phyloP scores from a whole-genome alignment of 2,329 filamentous ascomycete genomes.

The Hirsutella thompsonii region DNA sequence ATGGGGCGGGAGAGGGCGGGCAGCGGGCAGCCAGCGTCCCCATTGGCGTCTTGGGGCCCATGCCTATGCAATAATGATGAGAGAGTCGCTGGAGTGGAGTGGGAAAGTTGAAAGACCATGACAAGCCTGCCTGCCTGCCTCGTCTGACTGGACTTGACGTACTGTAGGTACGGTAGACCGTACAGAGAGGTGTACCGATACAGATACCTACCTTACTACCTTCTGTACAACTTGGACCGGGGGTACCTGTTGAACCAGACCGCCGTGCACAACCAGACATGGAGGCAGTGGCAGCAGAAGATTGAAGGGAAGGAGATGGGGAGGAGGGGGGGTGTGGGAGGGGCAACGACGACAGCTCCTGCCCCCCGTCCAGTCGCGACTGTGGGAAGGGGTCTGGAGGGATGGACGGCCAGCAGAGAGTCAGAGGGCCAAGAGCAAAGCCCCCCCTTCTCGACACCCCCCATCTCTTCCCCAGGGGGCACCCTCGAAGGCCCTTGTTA shows the following conservation, averaged over 20 bases:
- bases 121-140: not conserved
- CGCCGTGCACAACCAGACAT: too few species aligned
- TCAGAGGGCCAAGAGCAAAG: too few species aligned
- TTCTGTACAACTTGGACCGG: not conserved
- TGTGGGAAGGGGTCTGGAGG: too few species aligned
- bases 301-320: not conserved
- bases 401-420: too few species aligned
- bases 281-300: not conserved
- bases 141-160: not conserved
- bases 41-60: not conserved
- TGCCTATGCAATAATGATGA: constrained; percentile 1
- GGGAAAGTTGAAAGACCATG: not conserved
- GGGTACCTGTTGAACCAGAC: not conserved
- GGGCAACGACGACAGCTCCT: too few species aligned
- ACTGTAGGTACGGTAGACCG: too few species aligned
- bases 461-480: too few species aligned
- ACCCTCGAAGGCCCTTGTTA: too few species aligned
- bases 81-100: constrained; percentile 1
- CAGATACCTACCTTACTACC: not conserved
- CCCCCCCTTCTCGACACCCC: too few species aligned
- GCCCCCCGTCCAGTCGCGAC: too few species aligned
- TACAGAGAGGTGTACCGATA: not conserved
- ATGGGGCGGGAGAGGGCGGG: not conserved
- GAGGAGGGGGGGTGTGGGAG: too few species aligned
- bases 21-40: not conserved